These are phyloP conservation scores for Tuber umbilicatum DNA, from an alignment of 495 filamentous ascomycete species.

Conservation along the genomic window DNA sequence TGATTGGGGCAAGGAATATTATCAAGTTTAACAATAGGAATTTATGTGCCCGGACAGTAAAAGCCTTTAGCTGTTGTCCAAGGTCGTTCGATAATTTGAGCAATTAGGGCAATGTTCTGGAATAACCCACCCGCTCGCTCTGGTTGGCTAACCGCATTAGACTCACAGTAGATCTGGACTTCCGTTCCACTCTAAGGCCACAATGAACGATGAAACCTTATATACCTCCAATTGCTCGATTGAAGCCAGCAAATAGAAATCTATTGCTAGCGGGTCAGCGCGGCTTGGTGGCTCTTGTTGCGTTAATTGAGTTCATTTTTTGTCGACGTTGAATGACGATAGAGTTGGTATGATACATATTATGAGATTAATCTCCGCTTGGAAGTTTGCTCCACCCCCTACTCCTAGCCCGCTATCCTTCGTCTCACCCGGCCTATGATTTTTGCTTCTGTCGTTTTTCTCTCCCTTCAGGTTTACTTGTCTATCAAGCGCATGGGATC, in stretches of 20 bases:
- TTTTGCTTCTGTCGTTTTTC: background rate
- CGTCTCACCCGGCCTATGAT: background rate
- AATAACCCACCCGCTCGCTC: no score
- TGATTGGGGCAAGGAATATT: no score
- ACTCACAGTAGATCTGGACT: background rate
- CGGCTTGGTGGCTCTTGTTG: background rate
- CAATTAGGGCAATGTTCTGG: no score
- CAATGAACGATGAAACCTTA: background rate
- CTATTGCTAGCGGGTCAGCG: background rate
- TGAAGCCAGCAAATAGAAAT: background rate
- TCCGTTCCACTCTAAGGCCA: background rate
- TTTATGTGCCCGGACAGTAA: no score
- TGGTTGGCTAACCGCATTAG: background rate
- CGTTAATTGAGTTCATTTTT: background rate
- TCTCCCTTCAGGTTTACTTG: background rate
- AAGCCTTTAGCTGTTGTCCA: no score
- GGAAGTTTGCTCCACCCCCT: background rate
- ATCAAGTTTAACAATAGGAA: no score
- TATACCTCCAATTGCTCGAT: no score
- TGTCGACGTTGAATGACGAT: background rate
- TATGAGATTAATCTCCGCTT: background rate
- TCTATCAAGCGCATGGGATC: background rate
- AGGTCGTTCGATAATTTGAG: no score
- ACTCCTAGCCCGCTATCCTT: background rate
- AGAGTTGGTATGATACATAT: background rate